phyloP scores from a whole-genome alignment of 345 rosid species.

The Melaleuca alternifolia region DNA sequence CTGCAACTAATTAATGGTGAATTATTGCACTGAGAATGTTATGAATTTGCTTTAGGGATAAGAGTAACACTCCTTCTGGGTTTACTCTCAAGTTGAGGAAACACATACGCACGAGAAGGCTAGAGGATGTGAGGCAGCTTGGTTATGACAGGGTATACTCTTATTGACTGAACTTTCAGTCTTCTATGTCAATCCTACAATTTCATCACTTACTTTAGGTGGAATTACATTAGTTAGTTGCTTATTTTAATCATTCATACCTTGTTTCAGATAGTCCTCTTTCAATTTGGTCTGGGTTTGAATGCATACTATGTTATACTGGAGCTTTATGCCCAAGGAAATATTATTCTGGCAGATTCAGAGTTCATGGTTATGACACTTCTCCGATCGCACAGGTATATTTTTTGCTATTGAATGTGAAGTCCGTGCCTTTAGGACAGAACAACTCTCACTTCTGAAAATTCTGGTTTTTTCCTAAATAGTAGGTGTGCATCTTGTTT shows the following conservation, averaged over 20 bases:
- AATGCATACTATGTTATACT: constrained; percentile 86
- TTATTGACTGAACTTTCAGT: background rate
- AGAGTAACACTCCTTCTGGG: constrained; percentile 96
- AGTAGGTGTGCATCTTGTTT: background rate
- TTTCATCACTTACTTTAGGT: background rate
- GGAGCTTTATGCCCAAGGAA: constrained; percentile 99
- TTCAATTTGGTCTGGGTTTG: constrained; percentile 85
- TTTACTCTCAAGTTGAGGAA: constrained; percentile 89
- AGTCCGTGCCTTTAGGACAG: background rate
- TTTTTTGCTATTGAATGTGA: background rate
- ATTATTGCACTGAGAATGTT: background rate
- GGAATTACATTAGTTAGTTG: background rate
- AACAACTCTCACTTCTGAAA: background rate
- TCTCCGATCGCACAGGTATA: constrained; percentile 89
- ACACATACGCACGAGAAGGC: constrained; percentile 90
- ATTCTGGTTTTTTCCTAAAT: background rate
- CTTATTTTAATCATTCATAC: background rate
- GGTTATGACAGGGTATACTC: constrained; percentile 88
- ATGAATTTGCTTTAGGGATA: constrained; percentile 43
- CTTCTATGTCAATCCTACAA: background rate
- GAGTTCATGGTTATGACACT: constrained; percentile 84
- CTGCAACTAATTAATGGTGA: background rate
- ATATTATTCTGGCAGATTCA: constrained; percentile 84
- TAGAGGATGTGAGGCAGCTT: constrained; percentile 95
- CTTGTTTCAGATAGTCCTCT: constrained; percentile 63